Base-by-base conservation (phyloP, 495 filamentous ascomycete species). In the Polyplosphaeria fusca region DNA sequence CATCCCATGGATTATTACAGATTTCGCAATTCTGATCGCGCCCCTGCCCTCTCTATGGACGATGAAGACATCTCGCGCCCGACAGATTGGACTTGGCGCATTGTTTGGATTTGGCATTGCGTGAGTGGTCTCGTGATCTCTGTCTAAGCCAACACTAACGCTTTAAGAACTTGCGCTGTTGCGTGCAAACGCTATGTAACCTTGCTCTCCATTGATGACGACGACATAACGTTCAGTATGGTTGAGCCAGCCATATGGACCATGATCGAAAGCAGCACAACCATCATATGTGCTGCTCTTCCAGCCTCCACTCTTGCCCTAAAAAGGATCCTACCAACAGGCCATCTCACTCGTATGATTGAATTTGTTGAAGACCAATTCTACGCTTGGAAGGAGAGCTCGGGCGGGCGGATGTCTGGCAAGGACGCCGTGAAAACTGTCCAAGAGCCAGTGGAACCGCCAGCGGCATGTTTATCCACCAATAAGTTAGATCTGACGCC, bases 221-320 rank as follows among this genome's bases (percentile, higher is more conserved):
- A 42, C 9, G 19, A 42, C 20, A 12, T 42, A 5, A 42, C 39
- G 18, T 42, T 5, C 20, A 19, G 39, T 20, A 9, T 42, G 7
- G 39, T 42, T 11, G 11, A 42, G 18, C 39, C 39, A 13, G 9
- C 5, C 5, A 42, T 42, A 11, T 42, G 39, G 39, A 42, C 39
- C 9, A 42, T 42, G 39, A 19, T 42, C 20, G 39, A 42, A 42
- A 42, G 39, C 19, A 42, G 39, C 20, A 42, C 39, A 20, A 42
- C 39, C 19, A 42, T 42, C 19, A 20, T 42, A 5, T 42, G 39
- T 18, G 39, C 39, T 11, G 39, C 39, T 11, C 39, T 42, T 5
- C 39, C 39, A 5, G 39, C 39, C 5, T 42, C 39, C 9, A 42
- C 39, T 13, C 9, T 19, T 9, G 39, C 39, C 11, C 18, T 42